phyloP scores from a whole-genome alignment of 164 flowering plant genomes.

The Umbilicus rupestris region DNA sequence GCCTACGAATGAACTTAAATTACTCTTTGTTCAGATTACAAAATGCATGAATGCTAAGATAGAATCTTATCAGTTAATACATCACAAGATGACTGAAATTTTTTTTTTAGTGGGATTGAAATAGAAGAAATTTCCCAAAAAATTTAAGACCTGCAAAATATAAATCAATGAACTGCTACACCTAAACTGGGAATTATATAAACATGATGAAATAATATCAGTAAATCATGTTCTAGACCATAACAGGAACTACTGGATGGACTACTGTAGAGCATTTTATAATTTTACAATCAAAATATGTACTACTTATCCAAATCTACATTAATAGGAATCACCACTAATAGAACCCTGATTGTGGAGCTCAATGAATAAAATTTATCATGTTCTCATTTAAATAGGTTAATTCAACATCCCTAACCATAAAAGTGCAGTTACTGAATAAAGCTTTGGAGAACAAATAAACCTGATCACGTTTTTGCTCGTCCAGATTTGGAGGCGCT shows the following conservation, averaged over 20 bases:
- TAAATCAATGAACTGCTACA: not conserved
- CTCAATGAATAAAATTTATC: not conserved
- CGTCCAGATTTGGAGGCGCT: conserved; percentile 8
- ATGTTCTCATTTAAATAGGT: not conserved
- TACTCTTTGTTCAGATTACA: not conserved
- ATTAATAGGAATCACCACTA: too few species aligned
- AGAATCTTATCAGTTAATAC: not conserved
- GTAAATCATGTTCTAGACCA: not conserved
- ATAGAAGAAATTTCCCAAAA: too few species aligned
- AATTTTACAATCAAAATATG: too few species aligned
- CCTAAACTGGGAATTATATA: not conserved
- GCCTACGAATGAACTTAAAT: not conserved
- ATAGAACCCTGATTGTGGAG: not conserved
- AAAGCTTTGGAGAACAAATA: not conserved
- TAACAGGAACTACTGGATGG: too few species aligned
- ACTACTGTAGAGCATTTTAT: too few species aligned
- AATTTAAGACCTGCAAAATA: too few species aligned
- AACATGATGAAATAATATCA: not conserved
- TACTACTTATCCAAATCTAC: too few species aligned
- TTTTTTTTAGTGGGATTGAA: not conserved
- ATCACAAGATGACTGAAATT: not conserved
- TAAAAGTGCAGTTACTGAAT: not conserved
- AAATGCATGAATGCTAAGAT: not conserved
- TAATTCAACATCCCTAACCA: not conserved
- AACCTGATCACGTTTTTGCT: conserved; percentile 9